phyloP scores from a whole-genome alignment of 345 rosid genomes.

The Punica granatum region DNA sequence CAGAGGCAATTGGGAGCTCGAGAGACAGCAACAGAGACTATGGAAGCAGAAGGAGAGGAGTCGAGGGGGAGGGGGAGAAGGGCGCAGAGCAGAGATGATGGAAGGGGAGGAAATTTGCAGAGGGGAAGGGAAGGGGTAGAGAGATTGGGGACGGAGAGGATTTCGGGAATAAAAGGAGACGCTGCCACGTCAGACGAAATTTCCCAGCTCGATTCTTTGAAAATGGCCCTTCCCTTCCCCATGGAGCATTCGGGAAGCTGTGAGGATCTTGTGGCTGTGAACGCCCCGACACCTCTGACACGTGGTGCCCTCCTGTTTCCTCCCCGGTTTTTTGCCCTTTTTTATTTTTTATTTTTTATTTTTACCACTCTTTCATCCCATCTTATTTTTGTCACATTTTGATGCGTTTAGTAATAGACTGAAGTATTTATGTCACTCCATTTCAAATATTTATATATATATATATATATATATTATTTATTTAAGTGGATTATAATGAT shows the following conservation, averaged over 20 bases:
- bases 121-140: background rate
- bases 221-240: background rate
- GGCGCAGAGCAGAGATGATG: constrained; percentile 1
- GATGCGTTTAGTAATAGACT: no score
- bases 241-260: constrained; percentile 30
- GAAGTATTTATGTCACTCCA: no score
- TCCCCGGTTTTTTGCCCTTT: background rate
- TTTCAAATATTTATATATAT: no score
- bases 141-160: constrained; percentile 2
- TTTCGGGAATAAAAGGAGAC: background rate
- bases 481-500: no score
- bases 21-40: background rate
- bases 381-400: no score
- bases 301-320: constrained; percentile 18
- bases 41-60: background rate
- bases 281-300: constrained; percentile 14
- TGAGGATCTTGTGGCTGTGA: constrained; percentile 49
- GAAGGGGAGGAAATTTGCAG: background rate
- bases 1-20: background rate
- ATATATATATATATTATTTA: no score
- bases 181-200: constrained; percentile 34
- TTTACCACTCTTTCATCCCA: no score
- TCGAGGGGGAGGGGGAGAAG: background rate
- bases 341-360: background rate
- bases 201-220: constrained; percentile 10